Evolutionary conservation across 2,329 filamentous ascomycete species (phyloP).

Genomic region (Cercospora sp.): DNA sequence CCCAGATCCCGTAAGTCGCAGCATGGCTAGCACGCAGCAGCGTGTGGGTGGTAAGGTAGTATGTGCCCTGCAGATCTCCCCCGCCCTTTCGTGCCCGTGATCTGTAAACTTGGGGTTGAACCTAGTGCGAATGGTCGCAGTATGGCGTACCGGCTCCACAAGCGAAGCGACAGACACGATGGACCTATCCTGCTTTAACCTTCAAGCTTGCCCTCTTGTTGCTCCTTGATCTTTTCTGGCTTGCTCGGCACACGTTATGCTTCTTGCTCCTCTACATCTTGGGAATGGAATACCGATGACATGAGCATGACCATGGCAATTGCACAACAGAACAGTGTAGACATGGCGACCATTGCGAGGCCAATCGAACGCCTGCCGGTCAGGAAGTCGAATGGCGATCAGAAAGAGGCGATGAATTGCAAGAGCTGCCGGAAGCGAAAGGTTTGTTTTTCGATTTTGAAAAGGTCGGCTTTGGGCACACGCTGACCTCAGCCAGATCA

Average conservation of each 20-base stretch:
- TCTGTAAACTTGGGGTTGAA: conserved; percentile 7
- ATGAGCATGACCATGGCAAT: conserved; percentile 23
- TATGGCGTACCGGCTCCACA: conserved; percentile 28
- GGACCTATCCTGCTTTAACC: conserved; percentile 16
- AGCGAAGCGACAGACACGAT: conserved; percentile 15
- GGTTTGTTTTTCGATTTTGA: conserved; percentile 50
- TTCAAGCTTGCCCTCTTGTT: conserved; percentile 7
- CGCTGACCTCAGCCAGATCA: conserved; percentile 62
- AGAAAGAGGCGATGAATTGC: conserved; percentile 91
- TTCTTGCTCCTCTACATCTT: conserved; percentile 15
- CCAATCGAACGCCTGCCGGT: conserved; percentile 76
- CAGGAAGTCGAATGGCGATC: conserved; percentile 70
- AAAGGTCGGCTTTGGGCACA: background rate
- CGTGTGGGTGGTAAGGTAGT: conserved; percentile 4
- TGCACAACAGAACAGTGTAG: conserved; percentile 19
- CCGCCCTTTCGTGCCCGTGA: conserved; percentile 23
- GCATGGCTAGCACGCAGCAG: conserved; percentile 6
- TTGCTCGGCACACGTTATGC: conserved; percentile 14
- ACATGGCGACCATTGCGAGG: conserved; percentile 59
- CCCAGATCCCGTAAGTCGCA: conserved; percentile 9
- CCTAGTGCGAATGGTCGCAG: conserved; percentile 16
- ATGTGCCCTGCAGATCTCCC: conserved; percentile 18
- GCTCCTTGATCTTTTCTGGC: conserved; percentile 9
- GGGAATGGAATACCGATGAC: conserved; percentile 12
- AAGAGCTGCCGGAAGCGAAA: conserved; percentile 92